Conservation (phyloP, 306 rosid species). For the Quercus alba region DNA sequence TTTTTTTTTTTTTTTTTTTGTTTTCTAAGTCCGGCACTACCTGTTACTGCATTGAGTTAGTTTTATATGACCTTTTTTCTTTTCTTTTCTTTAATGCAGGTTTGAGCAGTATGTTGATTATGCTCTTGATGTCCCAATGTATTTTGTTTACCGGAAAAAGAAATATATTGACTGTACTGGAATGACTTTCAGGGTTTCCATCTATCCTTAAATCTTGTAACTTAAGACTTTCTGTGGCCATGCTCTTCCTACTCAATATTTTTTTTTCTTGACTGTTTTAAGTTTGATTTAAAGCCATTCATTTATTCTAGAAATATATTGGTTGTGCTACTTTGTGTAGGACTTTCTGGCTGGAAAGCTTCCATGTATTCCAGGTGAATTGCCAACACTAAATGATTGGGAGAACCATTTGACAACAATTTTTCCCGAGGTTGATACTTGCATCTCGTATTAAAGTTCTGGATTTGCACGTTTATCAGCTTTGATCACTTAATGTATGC, state of each 20-base stretch:
- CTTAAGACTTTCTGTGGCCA: neutral
- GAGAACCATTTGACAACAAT: constrained; percentile 97
- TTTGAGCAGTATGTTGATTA: constrained; percentile 93
- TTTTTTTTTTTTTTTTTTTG: neutral
- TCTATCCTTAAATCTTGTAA: constrained; percentile 33
- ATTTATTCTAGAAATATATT: neutral
- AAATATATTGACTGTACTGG: constrained; percentile 88
- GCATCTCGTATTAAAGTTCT: constrained; percentile 8
- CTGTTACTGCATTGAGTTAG: constrained; percentile 20
- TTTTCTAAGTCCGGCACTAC: neutral
- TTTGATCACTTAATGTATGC: constrained; percentile 22
- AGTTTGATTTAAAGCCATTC: neutral
- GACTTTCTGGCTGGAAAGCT: constrained; percentile 91
- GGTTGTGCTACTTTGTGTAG: constrained; percentile 36
- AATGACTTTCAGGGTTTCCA: constrained; percentile 87
- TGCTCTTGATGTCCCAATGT: constrained; percentile 99
- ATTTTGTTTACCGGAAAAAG: constrained; percentile 78
- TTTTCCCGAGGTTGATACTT: constrained; percentile 79
- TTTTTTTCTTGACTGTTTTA: neutral
- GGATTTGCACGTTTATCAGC: constrained; percentile 9
- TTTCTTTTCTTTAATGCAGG: constrained; percentile 46
- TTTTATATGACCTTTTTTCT: constrained; percentile 1
- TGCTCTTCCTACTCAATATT: neutral
- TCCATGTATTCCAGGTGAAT: constrained; percentile 80
- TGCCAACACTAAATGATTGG: constrained; percentile 94